A percentile compares a stretch with the other conserved stretches of the same genome.
Evolutionary conservation across 2,329 filamentous ascomycete species (phyloP).

Genomic region (Canariomyces notabilis): DNA sequence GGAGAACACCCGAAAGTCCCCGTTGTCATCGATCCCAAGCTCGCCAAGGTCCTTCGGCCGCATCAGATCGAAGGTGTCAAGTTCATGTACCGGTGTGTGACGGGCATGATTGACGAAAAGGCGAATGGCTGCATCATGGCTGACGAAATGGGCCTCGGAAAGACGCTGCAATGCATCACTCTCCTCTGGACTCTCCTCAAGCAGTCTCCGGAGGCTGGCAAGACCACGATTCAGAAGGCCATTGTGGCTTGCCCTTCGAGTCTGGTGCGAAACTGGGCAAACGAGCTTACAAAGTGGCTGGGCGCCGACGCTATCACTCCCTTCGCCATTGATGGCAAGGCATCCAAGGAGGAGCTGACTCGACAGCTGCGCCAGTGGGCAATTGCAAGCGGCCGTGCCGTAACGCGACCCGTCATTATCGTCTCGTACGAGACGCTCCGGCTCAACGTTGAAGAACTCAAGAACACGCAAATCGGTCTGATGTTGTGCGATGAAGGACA

Average conservation of each 20-base stretch:
- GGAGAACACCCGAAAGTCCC: constrained; percentile 82
- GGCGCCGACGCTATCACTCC: constrained; percentile 85
- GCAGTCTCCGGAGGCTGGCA: constrained; percentile 93
- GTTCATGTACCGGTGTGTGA: constrained; percentile 92
- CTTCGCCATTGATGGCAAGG: constrained; percentile 96
- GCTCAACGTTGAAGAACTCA: constrained; percentile 84
- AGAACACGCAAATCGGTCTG: constrained; percentile 82
- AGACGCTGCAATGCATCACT: constrained; percentile 94
- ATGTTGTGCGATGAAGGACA: constrained; percentile 96
- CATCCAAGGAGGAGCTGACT: constrained; percentile 86
- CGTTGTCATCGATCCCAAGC: constrained; percentile 87
- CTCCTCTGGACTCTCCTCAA: constrained; percentile 96
- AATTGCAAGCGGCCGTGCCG: constrained; percentile 79
- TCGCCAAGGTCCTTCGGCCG: constrained; percentile 85
- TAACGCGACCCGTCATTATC: constrained; percentile 90
- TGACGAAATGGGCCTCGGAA: constrained; percentile 97
- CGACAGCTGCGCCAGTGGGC: constrained; percentile 92
- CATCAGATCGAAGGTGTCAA: constrained; percentile 98
- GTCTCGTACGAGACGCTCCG: constrained; percentile 96
- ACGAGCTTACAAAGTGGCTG: constrained; percentile 94
- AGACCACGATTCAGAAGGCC: constrained; percentile 88
- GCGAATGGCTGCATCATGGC: constrained; percentile 99
- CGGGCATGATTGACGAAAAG: constrained; percentile 88
- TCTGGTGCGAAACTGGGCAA: constrained; percentile 96
- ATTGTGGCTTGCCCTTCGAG: constrained; percentile 96